Percentiles rank a stretch among this genome's conserved stretches.
These are phyloP conservation scores for Raphanus sativus DNA, from an alignment of 345 rosid genomes.

Conservation along the genomic window DNA sequence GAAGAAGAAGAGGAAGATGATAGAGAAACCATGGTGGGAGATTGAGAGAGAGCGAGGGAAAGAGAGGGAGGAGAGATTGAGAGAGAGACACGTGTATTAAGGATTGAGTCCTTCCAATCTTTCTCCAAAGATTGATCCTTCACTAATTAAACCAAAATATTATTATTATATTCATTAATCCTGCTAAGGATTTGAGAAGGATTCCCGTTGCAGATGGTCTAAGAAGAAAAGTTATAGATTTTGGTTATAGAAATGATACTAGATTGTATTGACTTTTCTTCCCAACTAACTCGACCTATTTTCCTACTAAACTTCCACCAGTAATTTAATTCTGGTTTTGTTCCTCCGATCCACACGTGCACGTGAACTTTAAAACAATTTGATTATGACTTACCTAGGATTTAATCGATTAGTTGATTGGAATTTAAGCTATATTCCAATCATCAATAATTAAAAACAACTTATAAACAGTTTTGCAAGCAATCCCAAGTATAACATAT, in stretches of 20 bases:
- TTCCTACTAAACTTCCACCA: constrained; percentile 42
- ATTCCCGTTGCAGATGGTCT: too few species aligned
- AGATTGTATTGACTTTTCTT: constrained; percentile 16
- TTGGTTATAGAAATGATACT: not conserved
- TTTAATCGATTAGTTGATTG: constrained; percentile 30
- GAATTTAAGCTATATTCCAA: constrained; percentile 25
- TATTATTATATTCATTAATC: too few species aligned
- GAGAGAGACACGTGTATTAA: too few species aligned
- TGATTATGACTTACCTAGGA: constrained; percentile 28
- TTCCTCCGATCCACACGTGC: constrained; percentile 35
- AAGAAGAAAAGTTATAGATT: not conserved
- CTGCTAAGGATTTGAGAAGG: too few species aligned
- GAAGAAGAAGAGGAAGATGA: too few species aligned
- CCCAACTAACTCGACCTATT: constrained; percentile 29
- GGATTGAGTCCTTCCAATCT: too few species aligned
- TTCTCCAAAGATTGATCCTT: too few species aligned
- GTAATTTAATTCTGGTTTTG: constrained; percentile 22
- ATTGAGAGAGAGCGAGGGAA: too few species aligned
- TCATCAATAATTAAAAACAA: constrained; percentile 28
- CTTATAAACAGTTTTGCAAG: constrained; percentile 26
- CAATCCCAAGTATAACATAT: constrained; percentile 25
- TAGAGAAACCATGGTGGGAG: too few species aligned
- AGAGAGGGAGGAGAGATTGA: too few species aligned
- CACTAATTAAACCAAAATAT: too few species aligned
- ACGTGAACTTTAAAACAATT: constrained; percentile 19